Percentiles rank a stretch among this genome's conserved stretches.
phyloP scores from a whole-genome alignment of 805 yeast species.

The Cyberlindnera mississippiensis region DNA sequence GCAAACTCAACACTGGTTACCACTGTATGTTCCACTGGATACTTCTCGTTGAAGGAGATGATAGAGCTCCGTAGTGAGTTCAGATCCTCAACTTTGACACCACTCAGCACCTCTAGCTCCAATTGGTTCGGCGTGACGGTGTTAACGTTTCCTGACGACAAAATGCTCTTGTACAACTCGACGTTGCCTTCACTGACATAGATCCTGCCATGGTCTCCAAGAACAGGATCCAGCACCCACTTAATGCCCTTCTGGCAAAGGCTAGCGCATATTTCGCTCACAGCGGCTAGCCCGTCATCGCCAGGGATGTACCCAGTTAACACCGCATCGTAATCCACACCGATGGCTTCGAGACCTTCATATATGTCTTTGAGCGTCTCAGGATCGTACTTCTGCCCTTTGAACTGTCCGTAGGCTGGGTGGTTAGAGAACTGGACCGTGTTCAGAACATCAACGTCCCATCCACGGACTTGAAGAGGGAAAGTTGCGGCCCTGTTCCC shows the following conservation, averaged over 20 bases:
- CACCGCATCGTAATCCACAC: constrained; percentile 55
- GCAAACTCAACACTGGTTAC: constrained; percentile 50
- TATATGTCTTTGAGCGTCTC: constrained; percentile 45
- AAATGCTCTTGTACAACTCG: constrained; percentile 46
- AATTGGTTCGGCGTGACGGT: constrained; percentile 72
- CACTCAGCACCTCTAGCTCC: constrained; percentile 62
- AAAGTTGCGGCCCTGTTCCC: constrained; percentile 91
- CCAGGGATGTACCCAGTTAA: constrained; percentile 80
- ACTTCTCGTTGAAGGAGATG: constrained; percentile 37
- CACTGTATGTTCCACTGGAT: constrained; percentile 48
- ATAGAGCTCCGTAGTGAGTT: constrained; percentile 38
- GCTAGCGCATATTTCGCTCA: constrained; percentile 39
- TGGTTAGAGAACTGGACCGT: constrained; percentile 90
- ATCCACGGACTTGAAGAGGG: constrained; percentile 79
- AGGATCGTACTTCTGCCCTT: constrained; percentile 51
- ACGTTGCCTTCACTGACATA: constrained; percentile 64
- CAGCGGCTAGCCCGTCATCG: constrained; percentile 47
- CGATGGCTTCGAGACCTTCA: constrained; percentile 49
- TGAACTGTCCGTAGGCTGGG: constrained; percentile 76
- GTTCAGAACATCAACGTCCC: constrained; percentile 91
- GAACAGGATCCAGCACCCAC: constrained; percentile 84
- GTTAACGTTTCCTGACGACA: constrained; percentile 40
- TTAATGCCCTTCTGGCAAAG: constrained; percentile 33
- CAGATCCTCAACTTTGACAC: constrained; percentile 37
- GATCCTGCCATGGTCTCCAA: constrained; percentile 84